Evolutionary conservation across 805 yeast genomes (phyloP).

Genomic region (Candida pseudoglaebosa): DNA sequence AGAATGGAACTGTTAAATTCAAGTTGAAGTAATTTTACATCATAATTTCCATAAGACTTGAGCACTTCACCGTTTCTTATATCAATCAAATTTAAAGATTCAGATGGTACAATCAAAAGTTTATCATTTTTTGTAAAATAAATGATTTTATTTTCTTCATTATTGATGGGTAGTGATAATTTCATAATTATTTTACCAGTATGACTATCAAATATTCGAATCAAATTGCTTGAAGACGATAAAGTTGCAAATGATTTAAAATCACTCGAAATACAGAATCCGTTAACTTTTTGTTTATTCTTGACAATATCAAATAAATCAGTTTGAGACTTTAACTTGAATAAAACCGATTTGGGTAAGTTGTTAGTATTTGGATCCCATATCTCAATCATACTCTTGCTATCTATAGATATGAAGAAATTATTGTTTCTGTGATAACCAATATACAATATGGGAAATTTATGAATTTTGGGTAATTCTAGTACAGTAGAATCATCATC

Average conservation of each 20-base stretch:
- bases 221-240: constrained; percentile 27
- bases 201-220: constrained; percentile 27
- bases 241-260: constrained; percentile 22
- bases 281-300: constrained; percentile 19
- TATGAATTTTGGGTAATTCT: constrained; percentile 8
- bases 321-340: constrained; percentile 36
- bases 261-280: constrained; percentile 19
- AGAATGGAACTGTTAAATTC: constrained; percentile 10
- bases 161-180: not conserved
- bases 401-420: constrained; percentile 19
- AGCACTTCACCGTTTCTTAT: constrained; percentile 8
- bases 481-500: not conserved
- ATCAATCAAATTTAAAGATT: constrained; percentile 12
- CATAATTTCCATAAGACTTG: constrained; percentile 11
- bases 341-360: constrained; percentile 13
- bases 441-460: constrained; percentile 10
- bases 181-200: constrained; percentile 25
- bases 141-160: not conserved
- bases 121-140: constrained; percentile 7
- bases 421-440: constrained; percentile 11
- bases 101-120: constrained; percentile 9
- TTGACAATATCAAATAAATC: constrained; percentile 32
- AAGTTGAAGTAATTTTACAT: constrained; percentile 6
- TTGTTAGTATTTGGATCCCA: constrained; percentile 14
- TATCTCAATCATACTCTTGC: constrained; percentile 18